Evolutionary conservation across 1,284 basidiomycete species (phyloP).

Genomic region (Marasmius fiardii): DNA sequence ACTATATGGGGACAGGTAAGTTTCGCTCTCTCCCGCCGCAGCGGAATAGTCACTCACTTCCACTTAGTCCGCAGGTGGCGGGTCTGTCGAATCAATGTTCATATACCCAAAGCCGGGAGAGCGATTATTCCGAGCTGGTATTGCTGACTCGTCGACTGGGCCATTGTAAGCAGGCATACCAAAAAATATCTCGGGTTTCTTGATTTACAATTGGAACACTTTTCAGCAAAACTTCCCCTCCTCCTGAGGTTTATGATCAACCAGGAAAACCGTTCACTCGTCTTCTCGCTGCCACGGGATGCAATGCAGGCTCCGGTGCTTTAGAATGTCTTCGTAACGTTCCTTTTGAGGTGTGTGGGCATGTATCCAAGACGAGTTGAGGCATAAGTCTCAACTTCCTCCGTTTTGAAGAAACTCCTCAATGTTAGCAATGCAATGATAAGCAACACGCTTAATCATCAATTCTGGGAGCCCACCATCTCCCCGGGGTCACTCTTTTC

Average conservation of each 20-base stretch:
- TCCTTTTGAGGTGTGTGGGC: constrained; percentile 39
- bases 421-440: constrained; percentile 47
- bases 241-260: constrained; percentile 47
- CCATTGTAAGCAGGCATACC: constrained; percentile 17
- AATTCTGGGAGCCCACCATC: constrained; percentile 57
- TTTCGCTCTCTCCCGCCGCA: not conserved
- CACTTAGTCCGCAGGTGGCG: constrained; percentile 52
- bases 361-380: not conserved
- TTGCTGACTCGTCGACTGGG: constrained; percentile 51
- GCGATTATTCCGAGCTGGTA: constrained; percentile 48
- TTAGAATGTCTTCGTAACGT: constrained; percentile 44
- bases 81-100: constrained; percentile 49
- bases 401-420: constrained; percentile 32
- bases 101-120: constrained; percentile 36
- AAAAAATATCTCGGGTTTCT: no score
- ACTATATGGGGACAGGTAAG: constrained; percentile 24
- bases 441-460: constrained; percentile 39
- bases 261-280: constrained; percentile 50
- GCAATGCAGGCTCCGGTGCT: constrained; percentile 34
- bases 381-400: not conserved
- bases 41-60: not conserved
- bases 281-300: constrained; percentile 43
- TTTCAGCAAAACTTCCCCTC: constrained; percentile 50
- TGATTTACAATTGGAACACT: not conserved
- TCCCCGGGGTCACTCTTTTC: constrained; percentile 46